A percentile compares a stretch with the other conserved stretches of the same genome.
phyloP scores from a whole-genome alignment of 2,329 filamentous ascomycete genomes.

The Colletotrichum siamense region DNA sequence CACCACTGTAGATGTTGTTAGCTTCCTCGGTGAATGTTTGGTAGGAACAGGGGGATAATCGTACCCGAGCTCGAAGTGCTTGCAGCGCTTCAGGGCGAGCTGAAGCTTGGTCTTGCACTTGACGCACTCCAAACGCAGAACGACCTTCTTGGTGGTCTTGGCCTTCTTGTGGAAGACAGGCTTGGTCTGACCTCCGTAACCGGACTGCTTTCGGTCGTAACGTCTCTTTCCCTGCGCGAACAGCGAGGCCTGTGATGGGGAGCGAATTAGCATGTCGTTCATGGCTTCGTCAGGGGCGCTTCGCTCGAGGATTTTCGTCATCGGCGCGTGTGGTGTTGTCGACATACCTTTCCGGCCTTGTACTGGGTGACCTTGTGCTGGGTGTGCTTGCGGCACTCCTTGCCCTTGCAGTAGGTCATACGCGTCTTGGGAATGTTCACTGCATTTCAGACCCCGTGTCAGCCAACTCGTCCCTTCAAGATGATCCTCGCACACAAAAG shows the following conservation, averaged over 20 bases:
- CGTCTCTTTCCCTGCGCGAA: constrained; percentile 99
- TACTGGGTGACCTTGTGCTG: constrained; percentile 95
- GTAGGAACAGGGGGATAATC: not conserved
- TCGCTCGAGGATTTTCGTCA: constrained; percentile 1
- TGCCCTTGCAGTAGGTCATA: constrained; percentile 97
- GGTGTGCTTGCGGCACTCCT: constrained; percentile 90
- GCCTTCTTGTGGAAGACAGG: constrained; percentile 99
- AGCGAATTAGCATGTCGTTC: not conserved
- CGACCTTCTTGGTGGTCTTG: constrained; percentile 99
- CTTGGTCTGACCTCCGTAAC: constrained; percentile 99
- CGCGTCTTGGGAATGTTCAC: constrained; percentile 99
- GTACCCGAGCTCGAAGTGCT: constrained; percentile 99
- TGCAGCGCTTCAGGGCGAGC: constrained; percentile 99
- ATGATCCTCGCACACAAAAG: not conserved
- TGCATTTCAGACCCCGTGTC: constrained; percentile 48
- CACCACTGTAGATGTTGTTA: constrained; percentile 71
- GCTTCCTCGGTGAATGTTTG: not conserved
- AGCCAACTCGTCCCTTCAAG: constrained; percentile 32
- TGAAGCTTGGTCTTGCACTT: constrained; percentile 98
- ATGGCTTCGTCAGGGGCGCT: not conserved
- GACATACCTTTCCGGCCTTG: constrained; percentile 85
- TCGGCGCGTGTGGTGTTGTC: constrained; percentile 21
- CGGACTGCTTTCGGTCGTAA: constrained; percentile 99
- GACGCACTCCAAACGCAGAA: constrained; percentile 97
- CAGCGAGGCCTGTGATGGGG: constrained; percentile 73